phyloP scores from a whole-genome alignment of 2,329 filamentous ascomycete genomes.

The Aspergillus aculeatinus region DNA sequence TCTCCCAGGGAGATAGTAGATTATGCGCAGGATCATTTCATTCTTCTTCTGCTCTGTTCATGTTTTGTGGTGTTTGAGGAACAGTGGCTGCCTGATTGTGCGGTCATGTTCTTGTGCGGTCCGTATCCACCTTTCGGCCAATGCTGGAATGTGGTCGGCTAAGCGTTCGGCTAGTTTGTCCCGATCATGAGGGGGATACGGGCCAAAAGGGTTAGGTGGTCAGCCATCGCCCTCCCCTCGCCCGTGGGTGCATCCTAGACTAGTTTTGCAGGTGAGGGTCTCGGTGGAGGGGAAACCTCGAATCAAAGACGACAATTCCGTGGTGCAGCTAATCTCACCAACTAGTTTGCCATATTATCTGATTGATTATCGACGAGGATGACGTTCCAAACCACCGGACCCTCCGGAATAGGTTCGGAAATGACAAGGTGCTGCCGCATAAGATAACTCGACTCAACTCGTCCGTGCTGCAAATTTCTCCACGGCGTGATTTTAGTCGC shows the following conservation, averaged over 20 bases:
- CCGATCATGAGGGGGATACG: not conserved
- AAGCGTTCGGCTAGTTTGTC: not conserved
- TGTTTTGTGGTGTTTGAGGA: no score
- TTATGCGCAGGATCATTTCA: no score
- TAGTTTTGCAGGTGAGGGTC: not conserved
- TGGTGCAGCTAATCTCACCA: not conserved
- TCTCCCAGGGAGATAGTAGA: not conserved
- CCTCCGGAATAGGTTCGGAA: not conserved
- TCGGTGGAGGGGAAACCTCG: not conserved
- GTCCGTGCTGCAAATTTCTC: not conserved
- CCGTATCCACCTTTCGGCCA: not conserved
- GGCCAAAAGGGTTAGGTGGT: not conserved
- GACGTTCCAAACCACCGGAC: no score
- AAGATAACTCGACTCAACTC: not conserved
- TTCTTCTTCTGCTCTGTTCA: no score
- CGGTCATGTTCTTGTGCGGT: not conserved
- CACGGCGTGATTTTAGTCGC: not conserved
- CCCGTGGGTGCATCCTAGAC: constrained; percentile 1
- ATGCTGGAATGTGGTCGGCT: not conserved
- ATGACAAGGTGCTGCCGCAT: not conserved
- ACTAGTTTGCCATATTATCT: not conserved
- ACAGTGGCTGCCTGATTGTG: not conserved
- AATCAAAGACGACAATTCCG: not conserved
- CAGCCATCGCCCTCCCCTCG: not conserved
- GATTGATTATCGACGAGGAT: not conserved